Base-by-base conservation (phyloP, 2,329 filamentous ascomycete genomes). In the Trichoderma harzianum region DNA sequence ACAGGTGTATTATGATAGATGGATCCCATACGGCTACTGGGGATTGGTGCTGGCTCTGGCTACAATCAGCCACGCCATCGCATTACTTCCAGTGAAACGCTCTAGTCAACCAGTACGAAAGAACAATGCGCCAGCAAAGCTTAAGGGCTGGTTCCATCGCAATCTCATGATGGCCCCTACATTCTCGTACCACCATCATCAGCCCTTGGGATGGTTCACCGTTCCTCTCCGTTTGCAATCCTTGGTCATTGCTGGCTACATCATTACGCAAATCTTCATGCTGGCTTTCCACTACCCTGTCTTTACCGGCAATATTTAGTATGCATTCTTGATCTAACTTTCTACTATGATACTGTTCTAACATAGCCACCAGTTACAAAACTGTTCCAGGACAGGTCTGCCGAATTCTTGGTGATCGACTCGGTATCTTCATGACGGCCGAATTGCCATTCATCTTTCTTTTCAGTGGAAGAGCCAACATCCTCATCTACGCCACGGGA, bases 381-480 rank as follows among this genome's bases (percentile, higher is more conserved):
- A 73, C 74, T 12, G 57, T 76, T 4, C 73, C 73, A 18, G 76
- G 74, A 11, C 80, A 82, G 71, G 32, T 76, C 7, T 79, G 78
- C 71, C 85, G 88, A 11, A 90, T 88, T 73, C 79, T 89, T 1
- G 85, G 85, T 3, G 88, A 90, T 73, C 84, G 89, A 43, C 87
- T 88, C 1, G 88, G 88, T 1, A 85, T 88, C 64, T 81, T 91
- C 36, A 85, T 87, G 0, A 85, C 88, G 63, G 86, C 86, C 3
- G 89, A 89, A 72, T 80, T 91, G 10, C 87, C 88, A 1, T 76
- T 90, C 16, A 76, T 91, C 0, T 91, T 88, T 86, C 78, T 91
- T 1, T 91, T 92, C 74, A 87, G 85, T 1, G 86, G 86, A 72
- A 84, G 90, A 32, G 91, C 91, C 74, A 90, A 91, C 73, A 79